Evolutionary conservation across 2,329 filamentous ascomycete species (phyloP), one percentile per base, ranked within the genome.

Genomic region (Alternaria tenuissima): DNA sequence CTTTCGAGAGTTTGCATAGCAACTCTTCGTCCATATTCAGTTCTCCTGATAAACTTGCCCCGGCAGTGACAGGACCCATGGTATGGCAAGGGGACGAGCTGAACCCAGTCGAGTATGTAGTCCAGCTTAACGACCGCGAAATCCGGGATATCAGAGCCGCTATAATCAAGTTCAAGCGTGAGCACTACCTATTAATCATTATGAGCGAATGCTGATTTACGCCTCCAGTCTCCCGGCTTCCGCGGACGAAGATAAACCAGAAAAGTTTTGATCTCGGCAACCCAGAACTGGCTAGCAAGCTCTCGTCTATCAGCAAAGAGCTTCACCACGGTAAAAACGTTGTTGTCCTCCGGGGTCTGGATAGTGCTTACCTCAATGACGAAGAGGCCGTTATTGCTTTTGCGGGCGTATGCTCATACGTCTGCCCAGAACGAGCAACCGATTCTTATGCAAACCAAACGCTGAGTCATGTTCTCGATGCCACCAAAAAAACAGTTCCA

Each of bases 381-480:
- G 73, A 78, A 52, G 76, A 78, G 55, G 71, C 73, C n/a, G 68
- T 76, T 16, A 73, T 78, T 54, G 76, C 75, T 7, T 78, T 77
- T 48, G 74, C 63, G 7, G 76, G 76, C 12, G 44, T 78, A 26
- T 74, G 64, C 47, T 69, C 76, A 3, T 69, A 78, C 53, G 69
- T 76, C 22, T 72, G 69, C 51, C 59, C 70, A 12, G 55, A 68
- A 32, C 70, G 76, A 48, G 76, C 76, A 9, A 78, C 76, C 3
- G 76, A 78, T 58, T 74, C 74, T 6, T 78, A 76, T 55, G 76
- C 76, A 43, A 78, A 78, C 30, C 76, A 78, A 56, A 78, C 76
- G 1, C 55, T 77, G 28, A 76, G 71, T 60, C 76, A 78, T 57
- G 67, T 78, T 43, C 73, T 72, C n/a, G 76, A 78, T 58, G 76